Conservation (phyloP, 2,329 filamentous ascomycete genomes). For the Colletotrichum melonis region DNA sequence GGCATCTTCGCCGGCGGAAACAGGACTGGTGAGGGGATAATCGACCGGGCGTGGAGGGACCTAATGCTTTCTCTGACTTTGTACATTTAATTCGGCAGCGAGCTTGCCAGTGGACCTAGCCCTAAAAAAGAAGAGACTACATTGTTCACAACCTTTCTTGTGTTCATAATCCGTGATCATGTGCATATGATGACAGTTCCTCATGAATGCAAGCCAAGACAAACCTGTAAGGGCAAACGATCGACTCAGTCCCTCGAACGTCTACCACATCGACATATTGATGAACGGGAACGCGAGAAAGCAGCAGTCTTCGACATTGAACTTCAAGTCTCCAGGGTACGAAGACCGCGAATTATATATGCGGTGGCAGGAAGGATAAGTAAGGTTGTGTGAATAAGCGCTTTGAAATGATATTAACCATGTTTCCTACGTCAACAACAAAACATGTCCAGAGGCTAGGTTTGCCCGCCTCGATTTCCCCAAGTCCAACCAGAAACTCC, state of each 20-base stretch:
- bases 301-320: neutral
- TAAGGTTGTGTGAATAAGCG: neutral
- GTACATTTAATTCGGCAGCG: conserved; percentile 33
- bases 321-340: too few relatives aligned
- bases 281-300: neutral
- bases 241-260: too few relatives aligned
- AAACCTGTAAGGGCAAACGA: too few relatives aligned
- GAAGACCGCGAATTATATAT: neutral
- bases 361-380: neutral
- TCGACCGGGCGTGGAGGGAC: conserved; percentile 3
- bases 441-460: neutral
- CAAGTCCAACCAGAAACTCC: conserved; percentile 15
- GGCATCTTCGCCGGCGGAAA: neutral
- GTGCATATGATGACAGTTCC: neutral
- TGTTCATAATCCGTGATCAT: neutral
- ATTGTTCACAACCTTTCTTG: conserved; percentile 8
- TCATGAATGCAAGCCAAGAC: too few relatives aligned
- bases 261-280: too few relatives aligned
- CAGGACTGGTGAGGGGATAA: neutral
- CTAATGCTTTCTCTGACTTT: conserved; percentile 24
- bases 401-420: neutral
- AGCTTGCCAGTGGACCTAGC: conserved; percentile 22
- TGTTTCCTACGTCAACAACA: neutral
- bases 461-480: neutral
- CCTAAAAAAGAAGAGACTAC: conserved; percentile 12